Evolutionary conservation across 257 asterid genomes (phyloP), one percentile per base, ranked within the genome.

Genomic region (Osmanthus fragrans): DNA sequence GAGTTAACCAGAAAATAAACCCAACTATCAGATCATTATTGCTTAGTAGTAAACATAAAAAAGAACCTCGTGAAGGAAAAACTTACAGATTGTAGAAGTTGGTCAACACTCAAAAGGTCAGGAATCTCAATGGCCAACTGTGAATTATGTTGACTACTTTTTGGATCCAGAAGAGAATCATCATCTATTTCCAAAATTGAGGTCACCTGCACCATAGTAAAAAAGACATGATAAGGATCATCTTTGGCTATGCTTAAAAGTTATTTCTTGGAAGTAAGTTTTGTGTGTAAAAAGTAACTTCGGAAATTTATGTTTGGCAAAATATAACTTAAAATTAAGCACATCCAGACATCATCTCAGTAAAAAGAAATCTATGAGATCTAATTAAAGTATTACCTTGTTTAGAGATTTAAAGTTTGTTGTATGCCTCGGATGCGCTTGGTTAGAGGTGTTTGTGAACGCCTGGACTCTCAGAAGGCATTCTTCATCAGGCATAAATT

Each of bases 21-120:
- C 23, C 2, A 6, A 16, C 63, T 18, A 51, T 51, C 63, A 51
- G 25, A 54, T n/a, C 64, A 54, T 54, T 54, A 54, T 19, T 54
- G 64, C 23, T 54, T n/a, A 19, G 54, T 45, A 11, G 54, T n/a
- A 54, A 54, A 54, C 9, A 54, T 19, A 54, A 54, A 63, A n/a
- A 63, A 11, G 18, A 27, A 63, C 69, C 18, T 8, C 0, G 69
- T 63, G 34, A 63, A 75, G 54, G n/a, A 82, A 72, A 47, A 81
- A 87, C 99, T 88, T 88, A 95, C 99, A 32, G 97, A 93, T 84
- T 93, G 97, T 36, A 96, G 87, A 80, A 96, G 98, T 82, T 96
- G 98, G 78, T 93, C 90, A n/a, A 93, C 97, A 5, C 91, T 93
- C 75, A 96, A 86, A 76, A 96, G 90, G 77, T 84, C 84, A 42